Conservation (phyloP, 148 eudicot genomes). For the Nyssa sinensis region DNA sequence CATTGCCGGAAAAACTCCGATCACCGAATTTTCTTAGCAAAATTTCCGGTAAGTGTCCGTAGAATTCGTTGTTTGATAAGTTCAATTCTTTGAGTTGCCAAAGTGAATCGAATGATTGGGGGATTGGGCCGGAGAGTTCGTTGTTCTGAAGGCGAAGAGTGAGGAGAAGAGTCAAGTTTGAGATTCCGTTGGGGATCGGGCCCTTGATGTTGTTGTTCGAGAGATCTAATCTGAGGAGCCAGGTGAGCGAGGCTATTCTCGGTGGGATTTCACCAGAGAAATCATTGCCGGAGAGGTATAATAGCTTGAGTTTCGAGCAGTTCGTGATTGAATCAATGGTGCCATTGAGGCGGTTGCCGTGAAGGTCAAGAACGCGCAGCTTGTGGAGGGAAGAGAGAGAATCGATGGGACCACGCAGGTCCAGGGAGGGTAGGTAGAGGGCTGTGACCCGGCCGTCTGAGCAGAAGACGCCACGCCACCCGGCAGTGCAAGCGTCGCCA, state of each 20-base stretch:
- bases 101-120: slow-evolving; percentile 37
- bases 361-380: slow-evolving; percentile 81
- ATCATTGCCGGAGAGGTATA: slow-evolving; percentile 74
- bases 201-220: slow-evolving; percentile 78
- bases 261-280: slow-evolving; percentile 61
- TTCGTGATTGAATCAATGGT: slow-evolving; percentile 39
- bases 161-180: slow-evolving; percentile 46
- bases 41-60: slow-evolving; percentile 42
- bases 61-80: slow-evolving; percentile 63
- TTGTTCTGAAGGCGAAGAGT: slow-evolving; percentile 71
- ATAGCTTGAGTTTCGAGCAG: slow-evolving; percentile 54
- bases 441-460: slow-evolving; percentile 46
- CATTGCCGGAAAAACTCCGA: slow-evolving; percentile 63
- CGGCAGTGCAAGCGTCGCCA: slow-evolving; percentile 52
- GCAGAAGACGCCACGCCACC: slow-evolving; percentile 71
- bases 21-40: slow-evolving; percentile 42
- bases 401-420: slow-evolving; percentile 72
- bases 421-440: slow-evolving; percentile 59
- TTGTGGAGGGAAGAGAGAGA: slow-evolving; percentile 67
- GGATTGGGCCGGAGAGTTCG: slow-evolving; percentile 62
- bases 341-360: slow-evolving; percentile 76
- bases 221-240: slow-evolving; percentile 65
- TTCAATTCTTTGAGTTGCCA: slow-evolving; percentile 46
- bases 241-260: slow-evolving; percentile 40
- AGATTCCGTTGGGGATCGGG: slow-evolving; percentile 41